Conservation (phyloP, 768 basidiomycete genomes). For the Tricholomella constricta region DNA sequence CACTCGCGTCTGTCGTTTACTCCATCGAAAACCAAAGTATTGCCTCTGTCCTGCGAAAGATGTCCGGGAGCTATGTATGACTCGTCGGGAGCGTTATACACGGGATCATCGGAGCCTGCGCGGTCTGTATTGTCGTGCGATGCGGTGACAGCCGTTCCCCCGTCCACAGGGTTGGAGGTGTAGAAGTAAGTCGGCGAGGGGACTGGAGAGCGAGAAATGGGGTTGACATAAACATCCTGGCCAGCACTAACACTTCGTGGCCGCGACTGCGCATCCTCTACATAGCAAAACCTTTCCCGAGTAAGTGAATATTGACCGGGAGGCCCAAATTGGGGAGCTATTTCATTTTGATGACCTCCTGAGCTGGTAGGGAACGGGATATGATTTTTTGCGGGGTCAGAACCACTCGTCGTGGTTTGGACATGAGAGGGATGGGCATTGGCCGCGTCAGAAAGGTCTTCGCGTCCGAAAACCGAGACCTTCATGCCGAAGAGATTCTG, state of each 20-base stretch:
- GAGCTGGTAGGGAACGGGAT: slow-evolving; percentile 9
- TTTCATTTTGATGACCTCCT: slow-evolving; percentile 11
- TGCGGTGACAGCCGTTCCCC: slow-evolving; percentile 30
- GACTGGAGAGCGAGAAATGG: slow-evolving; percentile 13
- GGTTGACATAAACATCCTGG: slow-evolving; percentile 21
- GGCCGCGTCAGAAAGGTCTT: slow-evolving; percentile 6
- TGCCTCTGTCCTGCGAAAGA: background rate
- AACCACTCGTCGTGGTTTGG: background rate
- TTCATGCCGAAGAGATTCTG: slow-evolving; percentile 53
- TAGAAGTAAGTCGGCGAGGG: slow-evolving; percentile 41
- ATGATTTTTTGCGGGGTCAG: slow-evolving; percentile 5
- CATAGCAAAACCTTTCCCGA: slow-evolving; percentile 32
- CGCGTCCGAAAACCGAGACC: slow-evolving; percentile 43
- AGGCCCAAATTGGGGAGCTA: slow-evolving; percentile 22
- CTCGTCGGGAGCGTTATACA: slow-evolving; percentile 40
- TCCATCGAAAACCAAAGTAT: background rate
- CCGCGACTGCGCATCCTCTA: slow-evolving; percentile 22
- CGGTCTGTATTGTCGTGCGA: slow-evolving; percentile 1
- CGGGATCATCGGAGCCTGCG: slow-evolving; percentile 28
- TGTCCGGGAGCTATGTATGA: background rate
- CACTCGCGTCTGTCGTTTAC: slow-evolving; percentile 2
- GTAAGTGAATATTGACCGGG: slow-evolving; percentile 38
- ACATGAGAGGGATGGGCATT: background rate
- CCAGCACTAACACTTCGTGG: slow-evolving; percentile 29
- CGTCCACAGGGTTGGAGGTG: slow-evolving; percentile 26